Conservation (phyloP, 2,329 filamentous ascomycete species). For the Colletotrichum caudatum region DNA sequence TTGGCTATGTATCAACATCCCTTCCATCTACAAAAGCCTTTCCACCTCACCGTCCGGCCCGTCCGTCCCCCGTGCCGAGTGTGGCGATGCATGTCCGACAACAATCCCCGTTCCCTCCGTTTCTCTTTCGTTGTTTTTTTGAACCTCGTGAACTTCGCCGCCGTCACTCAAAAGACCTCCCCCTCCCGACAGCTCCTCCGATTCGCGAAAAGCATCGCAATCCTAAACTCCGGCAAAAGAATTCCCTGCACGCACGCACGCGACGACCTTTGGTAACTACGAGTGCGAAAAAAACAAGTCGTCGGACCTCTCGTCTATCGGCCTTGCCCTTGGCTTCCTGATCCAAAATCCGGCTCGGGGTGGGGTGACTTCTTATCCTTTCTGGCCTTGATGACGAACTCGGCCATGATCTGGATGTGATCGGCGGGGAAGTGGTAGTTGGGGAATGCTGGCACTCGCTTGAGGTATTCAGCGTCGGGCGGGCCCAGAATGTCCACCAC, state of each 20-base stretch:
- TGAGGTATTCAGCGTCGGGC: constrained; percentile 86
- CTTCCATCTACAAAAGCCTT: constrained; percentile 41
- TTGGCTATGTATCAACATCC: constrained; percentile 38
- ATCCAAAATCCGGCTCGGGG: constrained; percentile 72
- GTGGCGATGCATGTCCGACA: constrained; percentile 37
- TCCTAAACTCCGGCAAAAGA: constrained; percentile 43
- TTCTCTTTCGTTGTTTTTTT: constrained; percentile 26
- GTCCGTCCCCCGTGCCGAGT: constrained; percentile 12
- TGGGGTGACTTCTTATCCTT: constrained; percentile 79
- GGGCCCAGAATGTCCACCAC: constrained; percentile 87
- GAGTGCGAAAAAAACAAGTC: constrained; percentile 25
- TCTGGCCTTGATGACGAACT: constrained; percentile 88
- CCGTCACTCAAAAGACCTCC: constrained; percentile 29
- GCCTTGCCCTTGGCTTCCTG: constrained; percentile 44
- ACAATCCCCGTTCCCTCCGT: constrained; percentile 9
- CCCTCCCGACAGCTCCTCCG: constrained; percentile 35
- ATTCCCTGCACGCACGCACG: constrained; percentile 35
- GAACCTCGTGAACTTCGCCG: constrained; percentile 33
- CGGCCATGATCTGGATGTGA: constrained; percentile 88
- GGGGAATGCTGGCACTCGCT: constrained; percentile 89
- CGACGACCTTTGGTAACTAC: constrained; percentile 8
- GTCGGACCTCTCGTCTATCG: constrained; percentile 28
- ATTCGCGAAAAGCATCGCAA: constrained; percentile 41
- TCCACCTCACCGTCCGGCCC: constrained; percentile 20
- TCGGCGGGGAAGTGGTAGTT: constrained; percentile 96